Evolutionary conservation across 2,329 filamentous ascomycete genomes (phyloP), one percentile per base, ranked within the genome.

Genomic region (Cladophialophora yegresii): DNA sequence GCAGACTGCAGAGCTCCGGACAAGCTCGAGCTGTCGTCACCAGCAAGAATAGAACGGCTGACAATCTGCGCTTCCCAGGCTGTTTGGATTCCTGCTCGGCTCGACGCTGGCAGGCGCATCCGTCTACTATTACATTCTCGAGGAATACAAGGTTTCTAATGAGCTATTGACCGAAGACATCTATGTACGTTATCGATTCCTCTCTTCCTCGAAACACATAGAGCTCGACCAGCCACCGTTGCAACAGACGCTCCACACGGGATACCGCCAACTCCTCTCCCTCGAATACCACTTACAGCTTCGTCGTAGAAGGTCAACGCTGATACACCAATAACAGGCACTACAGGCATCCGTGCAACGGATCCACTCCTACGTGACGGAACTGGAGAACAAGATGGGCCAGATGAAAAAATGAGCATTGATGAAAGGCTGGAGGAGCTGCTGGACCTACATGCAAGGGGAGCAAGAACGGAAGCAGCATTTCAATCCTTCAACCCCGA

Each of bases 151-250:
- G 80, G 84, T 92, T 50, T 91, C 92, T 71, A 98, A 97, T 81
- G 91, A 96, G 80, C 85, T 97, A 74, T 82, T 98, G 79, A 93
- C 89, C 66, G 92, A 96, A 80, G 93, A 98, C 79, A 96, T 98
- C 77, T 93, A 93, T 79, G 93, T 97, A 85, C 78, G 91, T 89
- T 59, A 54, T 20, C 22, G 32, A 62, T 10, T 20, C 3, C 3
- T 26, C 51, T 12, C 36, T 23, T n/a, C 22, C 30, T 33, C 56
- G 43, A 6, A 6, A 13, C n/a, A 1, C 55, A 51, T 54, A 20
- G 22, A 23, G 49, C 51, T 32, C 33, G 20, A 6, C n/a, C n/a
- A 9, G 30, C 55, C 43, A 40, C 8, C 23, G 4, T 23, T 13
- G 13, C 40, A 16, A 43, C 16, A 26, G 13, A 54, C 13, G 32